Evolutionary conservation across 192 early-diverging fungal species (phyloP).

Genomic region (Coemansia sp.): DNA sequence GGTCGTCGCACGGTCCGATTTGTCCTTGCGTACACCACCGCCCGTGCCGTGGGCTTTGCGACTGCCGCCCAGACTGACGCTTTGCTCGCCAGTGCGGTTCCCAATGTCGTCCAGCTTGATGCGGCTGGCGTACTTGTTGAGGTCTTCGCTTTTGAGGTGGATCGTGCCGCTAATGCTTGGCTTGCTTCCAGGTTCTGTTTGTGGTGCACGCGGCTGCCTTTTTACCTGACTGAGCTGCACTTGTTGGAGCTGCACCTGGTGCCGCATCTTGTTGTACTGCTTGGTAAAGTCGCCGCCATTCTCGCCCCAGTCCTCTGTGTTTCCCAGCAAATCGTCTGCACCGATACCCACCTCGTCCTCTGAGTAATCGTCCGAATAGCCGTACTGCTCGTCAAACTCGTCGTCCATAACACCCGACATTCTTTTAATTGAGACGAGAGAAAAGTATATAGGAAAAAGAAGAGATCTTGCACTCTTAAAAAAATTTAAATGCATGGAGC

Average conservation of each 20-base stretch:
- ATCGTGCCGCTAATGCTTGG: constrained; percentile 21
- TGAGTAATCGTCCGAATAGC: constrained; percentile 15
- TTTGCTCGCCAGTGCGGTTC: constrained; percentile 2
- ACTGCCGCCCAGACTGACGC: constrained; percentile 18
- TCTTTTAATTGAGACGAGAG: not conserved
- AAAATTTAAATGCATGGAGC: constrained; percentile 7
- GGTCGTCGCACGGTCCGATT: constrained; percentile 91
- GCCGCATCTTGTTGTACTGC: constrained; percentile 81
- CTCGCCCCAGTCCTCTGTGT: constrained; percentile 77
- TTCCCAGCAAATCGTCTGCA: constrained; percentile 75
- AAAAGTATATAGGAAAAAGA: not conserved
- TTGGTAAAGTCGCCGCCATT: constrained; percentile 91
- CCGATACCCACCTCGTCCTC: constrained; percentile 59
- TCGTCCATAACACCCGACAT: not conserved
- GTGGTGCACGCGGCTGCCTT: constrained; percentile 18
- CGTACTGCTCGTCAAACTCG: constrained; percentile 3
- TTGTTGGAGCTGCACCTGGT: constrained; percentile 60
- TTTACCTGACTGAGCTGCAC: constrained; percentile 4
- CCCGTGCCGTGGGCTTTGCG: constrained; percentile 42
- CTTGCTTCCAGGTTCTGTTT: constrained; percentile 18
- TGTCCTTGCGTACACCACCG: constrained; percentile 67
- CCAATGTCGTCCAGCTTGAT: constrained; percentile 61
- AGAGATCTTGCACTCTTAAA: not conserved
- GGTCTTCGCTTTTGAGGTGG: constrained; percentile 53
- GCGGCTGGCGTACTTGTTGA: constrained; percentile 67